These are phyloP conservation scores for Calendula officinalis DNA, from an alignment of 129 eudicot genomes.

Conservation along the genomic window DNA sequence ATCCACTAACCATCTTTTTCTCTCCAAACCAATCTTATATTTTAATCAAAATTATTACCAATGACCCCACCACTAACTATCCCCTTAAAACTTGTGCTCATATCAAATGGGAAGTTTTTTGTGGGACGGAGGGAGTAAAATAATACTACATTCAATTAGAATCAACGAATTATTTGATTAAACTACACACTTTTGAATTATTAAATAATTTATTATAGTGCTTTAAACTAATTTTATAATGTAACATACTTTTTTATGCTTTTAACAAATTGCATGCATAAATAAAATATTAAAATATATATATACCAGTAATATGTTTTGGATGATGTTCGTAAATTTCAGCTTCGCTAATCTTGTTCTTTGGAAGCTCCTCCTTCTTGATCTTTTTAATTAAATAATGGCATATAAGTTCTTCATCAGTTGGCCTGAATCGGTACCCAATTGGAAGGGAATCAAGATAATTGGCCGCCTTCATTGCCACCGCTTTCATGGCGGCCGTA, in stretches of 20 bases:
- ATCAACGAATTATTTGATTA: too few relatives aligned
- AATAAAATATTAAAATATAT: background rate
- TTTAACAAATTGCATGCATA: background rate
- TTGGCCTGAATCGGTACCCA: background rate
- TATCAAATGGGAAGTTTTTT: too few relatives aligned
- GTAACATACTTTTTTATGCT: too few relatives aligned
- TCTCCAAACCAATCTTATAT: too few relatives aligned
- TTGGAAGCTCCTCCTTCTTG: conserved; percentile 23
- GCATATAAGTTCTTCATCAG: conserved; percentile 22
- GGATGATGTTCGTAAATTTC: conserved; percentile 29
- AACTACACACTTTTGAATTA: too few relatives aligned
- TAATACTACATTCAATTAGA: background rate
- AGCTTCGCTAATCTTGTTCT: conserved; percentile 21
- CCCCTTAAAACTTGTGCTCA: too few relatives aligned
- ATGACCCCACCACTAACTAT: too few relatives aligned
- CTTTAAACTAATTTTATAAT: too few relatives aligned
- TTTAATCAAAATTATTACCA: too few relatives aligned
- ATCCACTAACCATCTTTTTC: too few relatives aligned
- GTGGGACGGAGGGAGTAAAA: too few relatives aligned
- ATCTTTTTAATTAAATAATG: conserved; percentile 22
- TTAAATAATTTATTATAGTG: too few relatives aligned
- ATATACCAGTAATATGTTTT: conserved; percentile 18
- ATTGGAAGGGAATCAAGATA: conserved; percentile 22
- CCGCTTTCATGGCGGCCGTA: background rate
- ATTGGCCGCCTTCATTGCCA: background rate